These are phyloP conservation scores for Psidium friedrichsthalianum DNA, from an alignment of 345 rosid genomes.

Conservation along the genomic window DNA sequence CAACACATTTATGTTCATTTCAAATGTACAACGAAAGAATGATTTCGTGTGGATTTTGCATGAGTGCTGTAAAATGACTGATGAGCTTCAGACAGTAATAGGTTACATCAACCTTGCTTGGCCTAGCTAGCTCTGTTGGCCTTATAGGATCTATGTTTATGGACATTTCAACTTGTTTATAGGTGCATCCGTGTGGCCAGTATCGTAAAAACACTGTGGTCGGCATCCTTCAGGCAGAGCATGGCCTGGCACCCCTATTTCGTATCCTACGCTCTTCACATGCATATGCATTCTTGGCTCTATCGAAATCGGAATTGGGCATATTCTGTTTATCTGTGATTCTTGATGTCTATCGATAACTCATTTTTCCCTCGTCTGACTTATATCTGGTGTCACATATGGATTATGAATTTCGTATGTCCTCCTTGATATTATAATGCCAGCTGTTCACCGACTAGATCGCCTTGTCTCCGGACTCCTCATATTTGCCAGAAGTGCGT, in stretches of 20 bases:
- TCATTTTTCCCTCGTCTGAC: neutral
- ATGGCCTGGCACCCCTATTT: conserved; percentile 61
- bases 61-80: neutral
- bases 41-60: neutral
- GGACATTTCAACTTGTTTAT: neutral
- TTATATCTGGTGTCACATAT: neutral
- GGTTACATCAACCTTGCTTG: neutral
- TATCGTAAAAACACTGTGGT: conserved; percentile 93
- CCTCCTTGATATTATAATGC: conserved; percentile 24
- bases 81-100: neutral
- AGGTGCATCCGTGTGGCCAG: conserved; percentile 98
- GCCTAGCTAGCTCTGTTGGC: neutral
- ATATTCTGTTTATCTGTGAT: neutral
- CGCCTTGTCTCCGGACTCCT: conserved; percentile 91
- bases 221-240: conserved; percentile 92
- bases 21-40: neutral
- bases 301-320: neutral
- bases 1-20: neutral
- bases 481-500: conserved; percentile 75
- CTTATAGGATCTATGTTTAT: neutral
- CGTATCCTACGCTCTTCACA: conserved; percentile 42
- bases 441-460: conserved; percentile 79
- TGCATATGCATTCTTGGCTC: neutral
- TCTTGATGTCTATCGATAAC: neutral
- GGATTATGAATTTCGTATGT: neutral